Evolutionary conservation across 495 filamentous ascomycete genomes (phyloP), one percentile per base, ranked within the genome.

Genomic region (Amniculicola lignicola): DNA sequence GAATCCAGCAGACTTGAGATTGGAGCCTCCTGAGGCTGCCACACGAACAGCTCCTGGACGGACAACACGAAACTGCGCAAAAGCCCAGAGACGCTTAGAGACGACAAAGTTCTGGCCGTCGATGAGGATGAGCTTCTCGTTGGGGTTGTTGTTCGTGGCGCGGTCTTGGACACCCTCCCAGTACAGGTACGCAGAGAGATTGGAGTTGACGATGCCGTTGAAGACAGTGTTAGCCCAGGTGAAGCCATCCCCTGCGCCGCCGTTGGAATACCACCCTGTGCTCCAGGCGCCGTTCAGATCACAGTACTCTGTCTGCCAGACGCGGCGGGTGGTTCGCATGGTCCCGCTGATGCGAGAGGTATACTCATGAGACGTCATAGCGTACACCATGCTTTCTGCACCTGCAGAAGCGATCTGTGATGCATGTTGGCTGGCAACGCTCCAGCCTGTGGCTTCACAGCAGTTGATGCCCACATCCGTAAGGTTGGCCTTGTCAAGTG

Each of bases 111-210:
- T 51, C 44, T 54, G 48, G 3, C 51, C 51, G 15, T 59, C 54
- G 23, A 63, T 39, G 0, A 59, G 33, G 15, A 63, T 63, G 11
- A 63, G 27, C 25, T 59, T 59, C 40, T 63, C 54, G 44, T 63
- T 63, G 37, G 59, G 55, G 25, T 59, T 72, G 28, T 71, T 72
- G 55, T 69, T 72, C 1, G 74, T 72, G 64, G 71, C 72, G 14
- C 59, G 59, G 48, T 62, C 59, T 43, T 77, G 74, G 29, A 76
- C 71, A n/a, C 60, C 60, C 21, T 55, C 54, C 60, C 60, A 63
- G 37, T 50, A 63, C 14, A 63, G 15, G 33, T 59, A 63, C n/a
- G 55, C 60, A 3, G 4, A 37, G 21, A 63, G 50, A 33, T 63
- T 63, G 7, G 44, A 38, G 23, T 55, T 59, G 7, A 59, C 60